Base-by-base conservation (phyloP, 2,329 filamentous ascomycete genomes). In the Paecilomyces sp. region DNA sequence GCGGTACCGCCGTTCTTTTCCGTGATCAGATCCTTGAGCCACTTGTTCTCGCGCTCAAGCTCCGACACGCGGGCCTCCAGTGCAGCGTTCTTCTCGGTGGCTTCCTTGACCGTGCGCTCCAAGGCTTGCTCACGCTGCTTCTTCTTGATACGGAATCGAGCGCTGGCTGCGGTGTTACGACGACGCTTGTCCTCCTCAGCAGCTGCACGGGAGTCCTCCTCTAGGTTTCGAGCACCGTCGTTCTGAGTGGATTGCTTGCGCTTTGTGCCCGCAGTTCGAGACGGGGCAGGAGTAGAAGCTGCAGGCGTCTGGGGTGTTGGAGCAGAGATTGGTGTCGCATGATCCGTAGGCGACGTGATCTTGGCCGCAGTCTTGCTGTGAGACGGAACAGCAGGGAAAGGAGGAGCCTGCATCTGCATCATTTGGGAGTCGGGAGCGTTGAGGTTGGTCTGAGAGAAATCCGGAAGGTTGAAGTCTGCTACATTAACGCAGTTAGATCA, bases 141-240 rank as follows among this genome's bases (percentile, higher is more conserved):
- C 88, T 96, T 96, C 86, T 96, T 96, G 72, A 94, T 86, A 61
- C 91, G 88, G 83, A 96, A 96, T 56, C 91, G 88, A 18, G 91
- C 91, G 65, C 88, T 92, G 58, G 91, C 91, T 33, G 91, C 91
- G 1, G 92, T 95, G 78, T 96, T 96, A 64, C 91, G 87, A 61
- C 91, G 86, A 56, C 91, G 88, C 79, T 95, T 95, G 74, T 96
- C 91, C 76, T 96, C 91, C 74, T 96, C 91, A 24, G 91, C 91
- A 12, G 88, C 88, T 5, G 86, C 66, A 47, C 89, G 87, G 12
- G 88, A 88, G 47, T 85, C 80, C 63, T 92, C 89, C 73, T 92
- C 89, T 55, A 88, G 82, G 68, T 74, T 84, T 55, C 82, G 73
- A 54, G 67, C 62, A 74, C 64, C 61, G 0, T 65, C 54, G 61